Percentiles rank a stretch among this genome's conserved stretches.
These are phyloP conservation scores for Hypocrella siamensis DNA, from an alignment of 2,329 filamentous ascomycete genomes.

Conservation along the genomic window DNA sequence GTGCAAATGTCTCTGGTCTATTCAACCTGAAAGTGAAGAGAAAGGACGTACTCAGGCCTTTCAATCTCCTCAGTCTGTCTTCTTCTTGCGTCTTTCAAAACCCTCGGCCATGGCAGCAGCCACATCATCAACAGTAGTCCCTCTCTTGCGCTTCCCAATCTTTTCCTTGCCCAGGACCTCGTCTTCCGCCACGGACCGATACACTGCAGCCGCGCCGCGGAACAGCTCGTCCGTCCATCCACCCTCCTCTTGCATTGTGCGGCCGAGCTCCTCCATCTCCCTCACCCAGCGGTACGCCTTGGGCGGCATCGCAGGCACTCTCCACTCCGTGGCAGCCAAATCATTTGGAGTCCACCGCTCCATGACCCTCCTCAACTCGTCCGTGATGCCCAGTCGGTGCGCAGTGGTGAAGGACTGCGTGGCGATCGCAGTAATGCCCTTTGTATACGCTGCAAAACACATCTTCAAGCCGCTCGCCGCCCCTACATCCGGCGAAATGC, in stretches of 20 bases:
- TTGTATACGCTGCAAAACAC: constrained; percentile 46
- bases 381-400: constrained; percentile 42
- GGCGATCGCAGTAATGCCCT: constrained; percentile 52
- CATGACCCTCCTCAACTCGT: constrained; percentile 41
- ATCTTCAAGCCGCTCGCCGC: constrained; percentile 47
- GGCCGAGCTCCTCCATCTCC: constrained; percentile 63
- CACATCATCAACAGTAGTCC: constrained; percentile 41
- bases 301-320: constrained; percentile 45
- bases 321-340: constrained; percentile 28
- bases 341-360: constrained; percentile 29
- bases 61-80: constrained; percentile 5
- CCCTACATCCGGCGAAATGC: constrained; percentile 34
- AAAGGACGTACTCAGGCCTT: not conserved
- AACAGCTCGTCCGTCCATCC: constrained; percentile 45
- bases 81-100: constrained; percentile 26
- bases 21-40: no score
- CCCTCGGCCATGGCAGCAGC: constrained; percentile 32
- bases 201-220: constrained; percentile 43
- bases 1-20: no score
- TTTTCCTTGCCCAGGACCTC: constrained; percentile 44
- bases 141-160: constrained; percentile 37
- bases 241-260: constrained; percentile 48
- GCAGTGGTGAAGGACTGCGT: constrained; percentile 60
- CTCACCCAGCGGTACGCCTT: constrained; percentile 67
- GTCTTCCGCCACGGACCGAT: constrained; percentile 43